Base-by-base conservation (phyloP, 2,329 filamentous ascomycete species). In the Neurospora sp. region DNA sequence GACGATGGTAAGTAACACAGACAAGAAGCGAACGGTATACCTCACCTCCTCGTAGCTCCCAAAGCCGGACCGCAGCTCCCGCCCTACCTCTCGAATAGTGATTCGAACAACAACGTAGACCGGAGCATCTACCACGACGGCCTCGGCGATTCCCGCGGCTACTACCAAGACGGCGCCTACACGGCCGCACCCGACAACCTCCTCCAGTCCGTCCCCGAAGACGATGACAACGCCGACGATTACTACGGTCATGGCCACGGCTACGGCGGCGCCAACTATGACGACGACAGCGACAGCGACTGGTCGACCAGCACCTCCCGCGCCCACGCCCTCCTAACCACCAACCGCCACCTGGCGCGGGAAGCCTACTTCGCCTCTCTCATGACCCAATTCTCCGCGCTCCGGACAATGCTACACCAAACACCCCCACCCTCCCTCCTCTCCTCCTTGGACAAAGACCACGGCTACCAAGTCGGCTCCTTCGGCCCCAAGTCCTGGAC, bases 151-250 rank as follows among this genome's bases (percentile, higher is more conserved):
- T 81, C 83, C 28, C 81, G 86, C 69, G 91, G 90, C 11, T 90
- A 88, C 76, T 96, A 92, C 78, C 82, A 89, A 17, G 92, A 97
- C 74, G 93, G 93, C 67, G 91, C 92, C 43, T 97, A 93, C 78
- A 87, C 90, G 33, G 91, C 89, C 4, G 83, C 85, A 2, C 84
- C 87, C 0, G 80, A 84, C 13, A 74, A 78, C 19, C 38, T 68
- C 67, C 1, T 73, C 70, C n/a, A 7, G 39, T 13, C 66, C 72
- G 38, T 71, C 78, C 38, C 73, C 78, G 52, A 62, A 62, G 52
- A 62, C 7, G 52, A 62, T 15, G n/a, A 23, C n/a, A 4, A 4
- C 15, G 6, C 28, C 10, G 19, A 52, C 46, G 46, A 28, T 15
- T 28, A 52, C 52, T 62, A 62, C 28, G 52, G 13, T n/a, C 17